Base-by-base conservation (phyloP, 306 rosid species). In the Medicago lupulina region DNA sequence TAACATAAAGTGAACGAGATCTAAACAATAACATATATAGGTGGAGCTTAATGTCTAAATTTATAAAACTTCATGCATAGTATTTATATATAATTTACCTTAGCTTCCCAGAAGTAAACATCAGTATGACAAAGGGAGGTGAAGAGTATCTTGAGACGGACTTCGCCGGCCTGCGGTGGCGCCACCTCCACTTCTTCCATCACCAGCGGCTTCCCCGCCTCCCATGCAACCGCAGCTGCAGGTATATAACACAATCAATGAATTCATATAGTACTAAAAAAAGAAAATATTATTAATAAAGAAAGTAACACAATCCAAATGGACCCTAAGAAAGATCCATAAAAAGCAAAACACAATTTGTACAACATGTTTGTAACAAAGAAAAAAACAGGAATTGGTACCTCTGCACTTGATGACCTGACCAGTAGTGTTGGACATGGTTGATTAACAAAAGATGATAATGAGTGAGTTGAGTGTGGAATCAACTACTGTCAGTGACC, bases 71-170 rank as follows among this genome's bases (percentile, higher is more conserved):
- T 44, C 50, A 44, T 44, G 49, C 11, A 44, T 44, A 12, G 49
- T 44, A 4, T 0, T 44, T 16, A 16, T 16, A 15, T 9, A 11
- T 58, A 5, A 11, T 57, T 36, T 55, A 82, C 88, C 88, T 82
- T 85, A 28, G 86, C 86, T 80, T 85, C 88, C 88, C 86, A 85
- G 78, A 85, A 82, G 80, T 85, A 82, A 67, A 85, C 84, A 61
- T 85, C 86, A 53, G 88, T 85, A 50, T 85, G 88, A 80, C 88
- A 85, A 72, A 85, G 88, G 21, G 88, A 82, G 84, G 86, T 85
- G 73, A 39, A 82, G 67, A 85, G 88, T 76, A 85, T 85, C 82
- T 82, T 85, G 63, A 85, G 50, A 61, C 88, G 88, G 12, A 85
- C 88, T 82, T 85, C 88, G 46, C 86, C 86, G 23, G 86, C 80